These are phyloP conservation scores for Xylaria intraflava DNA, from an alignment of 495 filamentous ascomycete species.

Conservation along the genomic window DNA sequence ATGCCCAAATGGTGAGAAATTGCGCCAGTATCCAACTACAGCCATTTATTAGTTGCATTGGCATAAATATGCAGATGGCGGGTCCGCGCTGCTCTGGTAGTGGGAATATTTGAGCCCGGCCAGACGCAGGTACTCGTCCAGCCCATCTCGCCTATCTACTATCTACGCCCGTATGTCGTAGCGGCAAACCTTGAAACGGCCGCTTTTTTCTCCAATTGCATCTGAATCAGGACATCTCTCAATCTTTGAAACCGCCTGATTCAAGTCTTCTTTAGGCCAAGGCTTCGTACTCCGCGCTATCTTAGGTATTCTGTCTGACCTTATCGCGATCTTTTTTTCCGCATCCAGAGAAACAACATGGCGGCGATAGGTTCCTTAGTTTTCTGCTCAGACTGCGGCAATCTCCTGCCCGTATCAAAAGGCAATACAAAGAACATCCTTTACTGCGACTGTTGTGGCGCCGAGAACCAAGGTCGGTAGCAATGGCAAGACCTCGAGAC, in stretches of 20 bases:
- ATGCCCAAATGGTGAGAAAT: too few relatives aligned
- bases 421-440: constrained; percentile 68
- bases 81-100: too few relatives aligned
- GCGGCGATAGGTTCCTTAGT: constrained; percentile 82
- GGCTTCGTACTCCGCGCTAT: neutral
- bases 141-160: too few relatives aligned
- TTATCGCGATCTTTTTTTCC: neutral
- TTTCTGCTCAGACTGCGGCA: constrained; percentile 92
- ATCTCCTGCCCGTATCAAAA: constrained; percentile 73
- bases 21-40: too few relatives aligned
- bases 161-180: too few relatives aligned
- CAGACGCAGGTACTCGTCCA: too few relatives aligned
- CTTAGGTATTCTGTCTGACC: too few relatives aligned
- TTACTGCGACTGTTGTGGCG: constrained; percentile 76
- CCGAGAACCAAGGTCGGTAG: constrained; percentile 66
- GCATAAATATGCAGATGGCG: too few relatives aligned
- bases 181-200: too few relatives aligned
- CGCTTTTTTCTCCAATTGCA: neutral
- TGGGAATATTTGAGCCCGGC: too few relatives aligned
- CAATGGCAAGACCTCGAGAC: neutral
- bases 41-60: too few relatives aligned
- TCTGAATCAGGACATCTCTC: neutral
- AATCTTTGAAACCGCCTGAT: neutral
- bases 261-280: neutral
- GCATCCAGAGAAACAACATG: constrained; percentile 47